Percentiles rank a stretch among this genome's conserved stretches.
These are phyloP conservation scores for Wickerhamiella alocasiicola DNA, from an alignment of 805 yeast genomes.

Conservation along the genomic window DNA sequence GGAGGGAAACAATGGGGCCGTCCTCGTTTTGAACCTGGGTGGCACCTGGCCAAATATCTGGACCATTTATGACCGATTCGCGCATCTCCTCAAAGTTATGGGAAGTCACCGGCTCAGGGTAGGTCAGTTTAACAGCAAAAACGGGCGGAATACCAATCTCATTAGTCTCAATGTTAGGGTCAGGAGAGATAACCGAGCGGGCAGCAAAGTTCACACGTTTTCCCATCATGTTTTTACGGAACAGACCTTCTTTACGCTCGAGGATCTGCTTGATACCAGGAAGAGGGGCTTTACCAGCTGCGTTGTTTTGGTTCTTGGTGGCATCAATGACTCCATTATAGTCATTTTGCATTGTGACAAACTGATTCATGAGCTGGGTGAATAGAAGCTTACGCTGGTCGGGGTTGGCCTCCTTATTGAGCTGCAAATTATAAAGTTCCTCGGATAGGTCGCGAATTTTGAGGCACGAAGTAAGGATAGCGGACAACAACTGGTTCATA, in stretches of 20 bases:
- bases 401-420: conserved; percentile 41
- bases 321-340: conserved; percentile 90
- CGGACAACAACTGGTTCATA: conserved; percentile 78
- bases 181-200: conserved; percentile 97
- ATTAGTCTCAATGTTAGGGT: conserved; percentile 94
- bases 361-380: conserved; percentile 87
- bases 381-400: conserved; percentile 63
- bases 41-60: conserved; percentile 98
- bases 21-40: conserved; percentile 91
- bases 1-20: conserved; percentile 67
- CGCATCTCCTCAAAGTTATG: conserved; percentile 83
- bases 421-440: conserved; percentile 51
- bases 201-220: conserved; percentile 99
- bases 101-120: conserved; percentile 95
- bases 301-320: conserved; percentile 63
- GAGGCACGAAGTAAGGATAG: conserved; percentile 65
- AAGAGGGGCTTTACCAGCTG: conserved; percentile 53
- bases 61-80: conserved; percentile 94
- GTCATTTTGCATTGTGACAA: conserved; percentile 88
- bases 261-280: conserved; percentile 97
- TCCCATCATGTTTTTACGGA: conserved; percentile 99
- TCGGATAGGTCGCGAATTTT: conserved; percentile 82
- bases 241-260: conserved; percentile 96
- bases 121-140: conserved; percentile 87
- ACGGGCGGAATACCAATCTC: conserved; percentile 99